A percentile compares a stretch with the other conserved stretches of the same genome.
Conservation (phyloP, 2,329 filamentous ascomycete species). For the Sarocladium brachiariae region DNA sequence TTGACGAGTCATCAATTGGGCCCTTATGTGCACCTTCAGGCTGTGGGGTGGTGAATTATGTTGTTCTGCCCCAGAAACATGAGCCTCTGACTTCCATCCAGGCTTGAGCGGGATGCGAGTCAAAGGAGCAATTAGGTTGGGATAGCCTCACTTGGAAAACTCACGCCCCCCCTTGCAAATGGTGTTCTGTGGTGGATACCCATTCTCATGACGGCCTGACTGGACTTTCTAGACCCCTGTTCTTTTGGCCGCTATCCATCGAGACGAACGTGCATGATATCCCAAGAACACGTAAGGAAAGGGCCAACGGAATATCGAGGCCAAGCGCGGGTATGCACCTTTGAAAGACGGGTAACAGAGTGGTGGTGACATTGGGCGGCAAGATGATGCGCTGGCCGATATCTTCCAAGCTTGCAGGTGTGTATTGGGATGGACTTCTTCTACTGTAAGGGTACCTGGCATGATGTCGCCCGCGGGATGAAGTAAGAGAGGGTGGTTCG, state of each 20-base stretch:
- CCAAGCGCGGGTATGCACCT: constrained; percentile 7
- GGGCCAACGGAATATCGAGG: constrained; percentile 7
- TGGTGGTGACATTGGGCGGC: constrained; percentile 8
- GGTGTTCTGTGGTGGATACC: neutral
- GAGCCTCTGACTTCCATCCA: neutral
- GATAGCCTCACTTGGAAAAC: constrained; percentile 2
- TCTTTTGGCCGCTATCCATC: neutral
- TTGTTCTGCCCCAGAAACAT: neutral
- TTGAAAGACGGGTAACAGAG: neutral
- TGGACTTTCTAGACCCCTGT: neutral
- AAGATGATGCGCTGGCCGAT: constrained; percentile 25
- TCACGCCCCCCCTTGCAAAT: too few species aligned
- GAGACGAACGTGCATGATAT: neutral
- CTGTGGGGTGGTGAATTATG: neutral
- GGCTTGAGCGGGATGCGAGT: neutral
- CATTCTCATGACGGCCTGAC: neutral
- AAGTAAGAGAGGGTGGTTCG: neutral
- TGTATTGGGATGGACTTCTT: neutral
- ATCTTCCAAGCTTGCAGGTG: neutral
- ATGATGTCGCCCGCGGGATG: neutral
- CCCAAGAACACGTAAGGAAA: neutral
- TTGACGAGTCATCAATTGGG: constrained; percentile 2
- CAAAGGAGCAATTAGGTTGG: neutral
- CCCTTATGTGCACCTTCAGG: neutral
- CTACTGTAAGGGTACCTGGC: neutral